Percentiles rank a stretch among this genome's conserved stretches.
Conservation (phyloP, 805 yeast species). For the Cyberlindnera mrakii region DNA sequence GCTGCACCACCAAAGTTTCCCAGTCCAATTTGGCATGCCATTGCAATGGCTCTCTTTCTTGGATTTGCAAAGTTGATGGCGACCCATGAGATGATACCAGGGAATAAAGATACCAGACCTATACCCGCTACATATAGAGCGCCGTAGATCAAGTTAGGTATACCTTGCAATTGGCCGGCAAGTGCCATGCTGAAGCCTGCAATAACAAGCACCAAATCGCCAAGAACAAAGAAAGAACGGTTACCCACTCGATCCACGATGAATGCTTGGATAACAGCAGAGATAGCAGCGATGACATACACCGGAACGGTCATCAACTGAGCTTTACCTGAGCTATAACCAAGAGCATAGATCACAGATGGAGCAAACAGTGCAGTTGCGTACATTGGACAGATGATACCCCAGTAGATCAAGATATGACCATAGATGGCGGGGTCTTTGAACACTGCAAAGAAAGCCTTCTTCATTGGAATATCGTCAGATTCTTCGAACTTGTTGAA, state of each 20-base stretch:
- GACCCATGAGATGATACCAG: slow-evolving; percentile 32
- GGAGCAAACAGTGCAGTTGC: slow-evolving; percentile 16
- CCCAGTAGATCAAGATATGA: slow-evolving; percentile 10
- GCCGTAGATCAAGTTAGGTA: slow-evolving; percentile 23
- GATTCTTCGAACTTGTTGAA: slow-evolving; percentile 7
- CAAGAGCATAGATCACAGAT: slow-evolving; percentile 11
- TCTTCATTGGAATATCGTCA: slow-evolving; percentile 9
- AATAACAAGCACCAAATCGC: slow-evolving; percentile 26
- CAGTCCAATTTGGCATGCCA: slow-evolving; percentile 34
- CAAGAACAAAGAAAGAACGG: slow-evolving; percentile 26
- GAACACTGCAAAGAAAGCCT: slow-evolving; percentile 7
- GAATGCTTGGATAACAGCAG: slow-evolving; percentile 12
- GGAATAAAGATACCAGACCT: slow-evolving; percentile 29
- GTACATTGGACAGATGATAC: slow-evolving; percentile 13
- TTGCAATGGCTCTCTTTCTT: slow-evolving; percentile 33
- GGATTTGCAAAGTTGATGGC: slow-evolving; percentile 32
- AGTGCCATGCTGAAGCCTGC: slow-evolving; percentile 29
- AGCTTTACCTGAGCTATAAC: slow-evolving; percentile 24
- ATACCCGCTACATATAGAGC: slow-evolving; percentile 27
- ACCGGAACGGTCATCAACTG: slow-evolving; percentile 17
- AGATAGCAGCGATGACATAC: slow-evolving; percentile 8
- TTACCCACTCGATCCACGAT: slow-evolving; percentile 18
- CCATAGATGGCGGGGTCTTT: slow-evolving; percentile 9
- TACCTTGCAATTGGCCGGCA: slow-evolving; percentile 25
- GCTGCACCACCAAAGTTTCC: slow-evolving; percentile 35